Conservation (phyloP, 1,139 yeast genomes). For the Blastobotrys serpentis region DNA sequence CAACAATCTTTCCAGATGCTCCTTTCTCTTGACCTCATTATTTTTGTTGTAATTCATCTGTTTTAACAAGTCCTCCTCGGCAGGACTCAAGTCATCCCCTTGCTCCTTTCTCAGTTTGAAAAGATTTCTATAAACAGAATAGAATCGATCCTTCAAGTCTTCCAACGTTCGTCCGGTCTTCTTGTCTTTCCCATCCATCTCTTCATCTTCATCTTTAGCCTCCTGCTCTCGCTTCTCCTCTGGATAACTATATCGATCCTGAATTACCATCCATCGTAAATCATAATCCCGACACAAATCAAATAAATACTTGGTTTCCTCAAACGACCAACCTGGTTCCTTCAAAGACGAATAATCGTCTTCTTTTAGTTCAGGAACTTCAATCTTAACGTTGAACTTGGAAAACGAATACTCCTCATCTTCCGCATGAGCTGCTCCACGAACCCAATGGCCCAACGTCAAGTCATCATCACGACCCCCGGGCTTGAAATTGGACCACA, state of each 20-base stretch:
- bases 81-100: constrained; percentile 43
- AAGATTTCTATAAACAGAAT: constrained; percentile 53
- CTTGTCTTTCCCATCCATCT: constrained; percentile 11
- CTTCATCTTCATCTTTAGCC: constrained; percentile 14
- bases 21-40: constrained; percentile 75
- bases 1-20: constrained; percentile 71
- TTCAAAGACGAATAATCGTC: constrained; percentile 55
- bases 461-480: constrained; percentile 51
- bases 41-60: constrained; percentile 58
- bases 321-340: constrained; percentile 61
- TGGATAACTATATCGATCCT: constrained; percentile 63
- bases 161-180: constrained; percentile 51
- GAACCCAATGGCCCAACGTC: constrained; percentile 78
- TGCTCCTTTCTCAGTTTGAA: constrained; percentile 43
- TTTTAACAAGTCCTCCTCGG: constrained; percentile 41
- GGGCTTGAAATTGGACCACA: constrained; percentile 59
- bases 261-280: constrained; percentile 81
- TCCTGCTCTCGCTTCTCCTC: constrained; percentile 19
- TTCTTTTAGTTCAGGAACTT: constrained; percentile 66
- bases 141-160: constrained; percentile 81
- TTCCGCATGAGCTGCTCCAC: constrained; percentile 53
- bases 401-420: constrained; percentile 67
- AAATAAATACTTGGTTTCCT: constrained; percentile 75
- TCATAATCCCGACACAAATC: constrained; percentile 72
- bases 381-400: constrained; percentile 67